Percentiles rank a stretch among this genome's conserved stretches.
phyloP scores from a whole-genome alignment of 805 yeast genomes.

The Candida berthetii region DNA sequence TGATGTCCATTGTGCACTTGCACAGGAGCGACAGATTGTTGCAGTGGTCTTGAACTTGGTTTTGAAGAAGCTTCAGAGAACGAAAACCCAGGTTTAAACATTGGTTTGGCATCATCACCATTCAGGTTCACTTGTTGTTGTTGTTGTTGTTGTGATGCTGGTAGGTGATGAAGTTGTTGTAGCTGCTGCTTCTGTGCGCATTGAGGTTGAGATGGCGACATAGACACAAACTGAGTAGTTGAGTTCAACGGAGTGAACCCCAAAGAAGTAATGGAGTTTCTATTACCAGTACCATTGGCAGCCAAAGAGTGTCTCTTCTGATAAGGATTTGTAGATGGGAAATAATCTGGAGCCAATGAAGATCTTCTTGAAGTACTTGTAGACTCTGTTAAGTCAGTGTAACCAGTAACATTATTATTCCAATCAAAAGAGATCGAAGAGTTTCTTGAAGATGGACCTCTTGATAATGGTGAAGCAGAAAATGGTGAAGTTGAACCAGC shows the following conservation, averaged over 20 bases:
- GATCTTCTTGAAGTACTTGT: slow-evolving; percentile 31
- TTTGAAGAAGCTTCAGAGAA: slow-evolving; percentile 1
- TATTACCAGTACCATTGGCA: slow-evolving; percentile 8
- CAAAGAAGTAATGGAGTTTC: not conserved
- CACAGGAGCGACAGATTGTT: slow-evolving; percentile 1
- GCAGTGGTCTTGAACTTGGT: not conserved
- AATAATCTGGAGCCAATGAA: slow-evolving; percentile 36
- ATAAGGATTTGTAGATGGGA: slow-evolving; percentile 24
- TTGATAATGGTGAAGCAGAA: slow-evolving; percentile 25
- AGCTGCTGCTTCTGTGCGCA: too few species aligned
- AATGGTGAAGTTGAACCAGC: slow-evolving; percentile 24
- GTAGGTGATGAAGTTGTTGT: too few species aligned
- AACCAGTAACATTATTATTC: slow-evolving; percentile 14
- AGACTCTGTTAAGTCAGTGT: slow-evolving; percentile 12
- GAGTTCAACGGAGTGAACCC: too few species aligned
- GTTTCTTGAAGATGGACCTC: slow-evolving; percentile 31
- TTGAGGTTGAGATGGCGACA: not conserved
- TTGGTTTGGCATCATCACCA: not conserved
- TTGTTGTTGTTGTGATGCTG: too few species aligned
- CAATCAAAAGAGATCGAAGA: slow-evolving; percentile 32
- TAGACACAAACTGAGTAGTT: not conserved
- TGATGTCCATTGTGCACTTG: not conserved
- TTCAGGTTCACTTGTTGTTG: too few species aligned
- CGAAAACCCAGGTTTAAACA: not conserved
- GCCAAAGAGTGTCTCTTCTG: slow-evolving; percentile 14